phyloP scores from a whole-genome alignment of 2,329 filamentous ascomycete species.

The Ceratocystis lukuohia region DNA sequence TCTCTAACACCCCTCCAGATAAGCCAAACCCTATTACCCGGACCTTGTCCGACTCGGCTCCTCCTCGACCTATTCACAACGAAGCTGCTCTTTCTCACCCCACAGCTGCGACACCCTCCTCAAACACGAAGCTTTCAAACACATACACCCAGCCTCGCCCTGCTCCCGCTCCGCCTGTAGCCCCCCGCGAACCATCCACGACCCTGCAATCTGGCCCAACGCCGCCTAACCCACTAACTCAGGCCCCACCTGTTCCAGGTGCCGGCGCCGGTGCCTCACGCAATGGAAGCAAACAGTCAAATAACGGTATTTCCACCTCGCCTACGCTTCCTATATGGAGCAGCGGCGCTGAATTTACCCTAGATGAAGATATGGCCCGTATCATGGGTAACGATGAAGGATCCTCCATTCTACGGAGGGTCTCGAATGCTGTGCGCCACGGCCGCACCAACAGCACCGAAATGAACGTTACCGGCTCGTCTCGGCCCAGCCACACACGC shows the following conservation, averaged over 20 bases:
- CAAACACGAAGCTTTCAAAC: conserved; percentile 11
- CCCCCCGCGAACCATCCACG: conserved; percentile 16
- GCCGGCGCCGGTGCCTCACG: conserved; percentile 9
- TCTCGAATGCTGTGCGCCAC: conserved; percentile 89
- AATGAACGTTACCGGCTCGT: conserved; percentile 27
- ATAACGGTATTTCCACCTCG: conserved; percentile 30
- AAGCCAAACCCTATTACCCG: conserved; percentile 26
- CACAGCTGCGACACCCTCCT: background rate
- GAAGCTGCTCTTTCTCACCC: background rate
- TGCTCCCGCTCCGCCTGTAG: conserved; percentile 16
- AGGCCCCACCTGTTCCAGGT: conserved; percentile 18
- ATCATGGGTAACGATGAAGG: conserved; percentile 68
- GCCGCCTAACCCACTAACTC: conserved; percentile 10
- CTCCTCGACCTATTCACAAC: background rate
- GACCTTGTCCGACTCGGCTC: conserved; percentile 11
- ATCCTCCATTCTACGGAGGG: conserved; percentile 69
- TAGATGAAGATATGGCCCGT: conserved; percentile 91
- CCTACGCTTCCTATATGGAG: conserved; percentile 63
- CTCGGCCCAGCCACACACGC: conserved; percentile 37
- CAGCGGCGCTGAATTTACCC: conserved; percentile 71
- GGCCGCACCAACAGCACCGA: conserved; percentile 76
- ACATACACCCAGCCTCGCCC: conserved; percentile 18
- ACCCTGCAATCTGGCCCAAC: conserved; percentile 12
- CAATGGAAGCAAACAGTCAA: conserved; percentile 16
- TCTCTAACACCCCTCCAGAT: conserved; percentile 44